A percentile compares a stretch with the other conserved stretches of the same genome.
These are phyloP conservation scores for Epichloe elymi DNA, from an alignment of 2,329 filamentous ascomycete species.

Conservation along the genomic window DNA sequence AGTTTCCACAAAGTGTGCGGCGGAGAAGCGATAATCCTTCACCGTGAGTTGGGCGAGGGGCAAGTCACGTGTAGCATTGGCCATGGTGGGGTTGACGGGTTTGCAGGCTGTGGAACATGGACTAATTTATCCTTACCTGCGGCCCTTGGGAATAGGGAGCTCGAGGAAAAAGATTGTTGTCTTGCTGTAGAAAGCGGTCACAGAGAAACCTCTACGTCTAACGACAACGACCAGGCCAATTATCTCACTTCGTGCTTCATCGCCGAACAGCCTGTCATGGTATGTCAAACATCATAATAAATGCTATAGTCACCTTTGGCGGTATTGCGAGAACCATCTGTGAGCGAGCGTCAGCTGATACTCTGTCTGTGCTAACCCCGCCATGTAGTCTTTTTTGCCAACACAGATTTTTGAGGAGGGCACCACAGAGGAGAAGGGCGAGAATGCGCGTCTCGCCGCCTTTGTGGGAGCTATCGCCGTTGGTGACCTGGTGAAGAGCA, in stretches of 20 bases:
- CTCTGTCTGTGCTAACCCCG: conserved; percentile 10
- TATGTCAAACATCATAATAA: background rate
- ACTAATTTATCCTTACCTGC: conserved; percentile 3
- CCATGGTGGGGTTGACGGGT: conserved; percentile 5
- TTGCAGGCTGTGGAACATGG: background rate
- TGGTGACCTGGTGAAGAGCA: conserved; percentile 94
- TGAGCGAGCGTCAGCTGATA: background rate
- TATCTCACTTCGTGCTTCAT: background rate
- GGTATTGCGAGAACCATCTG: background rate
- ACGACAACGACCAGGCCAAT: conserved; percentile 5
- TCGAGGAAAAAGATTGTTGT: conserved; percentile 13
- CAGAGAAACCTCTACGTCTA: conserved; percentile 1
- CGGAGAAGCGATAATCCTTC: conserved; percentile 27
- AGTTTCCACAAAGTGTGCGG: conserved; percentile 26
- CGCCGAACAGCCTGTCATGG: conserved; percentile 1
- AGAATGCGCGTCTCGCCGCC: conserved; percentile 96
- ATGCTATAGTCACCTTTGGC: background rate
- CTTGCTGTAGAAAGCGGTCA: conserved; percentile 10
- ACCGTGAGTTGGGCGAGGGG: conserved; percentile 21
- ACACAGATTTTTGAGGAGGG: conserved; percentile 98
- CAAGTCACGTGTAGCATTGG: conserved; percentile 25
- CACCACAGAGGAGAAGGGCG: conserved; percentile 93
- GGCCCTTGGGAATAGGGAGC: conserved; percentile 7
- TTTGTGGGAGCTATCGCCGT: conserved; percentile 98
- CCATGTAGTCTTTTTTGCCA: conserved; percentile 55